Percentiles rank a stretch among this genome's conserved stretches.
Conservation (phyloP, 2,329 filamentous ascomycete genomes). For the Calonectria pseudoreteaudii region DNA sequence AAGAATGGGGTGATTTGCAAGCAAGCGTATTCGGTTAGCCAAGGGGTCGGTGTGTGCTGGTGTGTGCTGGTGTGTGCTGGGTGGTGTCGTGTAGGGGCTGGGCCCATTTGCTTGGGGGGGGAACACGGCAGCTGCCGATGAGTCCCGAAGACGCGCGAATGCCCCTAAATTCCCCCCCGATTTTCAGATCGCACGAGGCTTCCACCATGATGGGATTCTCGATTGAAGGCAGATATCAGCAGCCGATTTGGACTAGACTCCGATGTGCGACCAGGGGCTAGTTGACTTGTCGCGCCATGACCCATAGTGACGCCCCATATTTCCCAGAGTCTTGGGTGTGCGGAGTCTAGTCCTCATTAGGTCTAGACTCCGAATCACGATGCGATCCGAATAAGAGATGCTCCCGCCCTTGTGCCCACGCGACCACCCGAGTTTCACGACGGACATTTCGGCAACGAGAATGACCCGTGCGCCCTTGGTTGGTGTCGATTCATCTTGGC, state of each 20-base stretch:
- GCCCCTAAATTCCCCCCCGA: not conserved
- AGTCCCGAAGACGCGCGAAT: not conserved
- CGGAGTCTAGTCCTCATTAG: constrained; percentile 38
- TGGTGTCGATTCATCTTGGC: not conserved
- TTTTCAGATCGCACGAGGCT: not conserved
- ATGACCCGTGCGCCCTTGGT: not conserved
- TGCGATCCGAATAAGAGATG: constrained; percentile 16
- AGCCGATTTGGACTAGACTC: constrained; percentile 41
- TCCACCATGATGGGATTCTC: not conserved
- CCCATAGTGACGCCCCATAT: not conserved
- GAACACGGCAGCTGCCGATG: not conserved
- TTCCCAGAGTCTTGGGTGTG: constrained; percentile 2
- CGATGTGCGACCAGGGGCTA: constrained; percentile 21
- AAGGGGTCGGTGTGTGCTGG: not conserved
- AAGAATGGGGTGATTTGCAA: not conserved
- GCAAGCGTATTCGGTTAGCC: not conserved
- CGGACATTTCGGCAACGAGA: not conserved
- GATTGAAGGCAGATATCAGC: constrained; percentile 27
- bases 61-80: too few relatives aligned
- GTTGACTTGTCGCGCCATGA: not conserved
- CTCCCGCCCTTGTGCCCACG: constrained; percentile 17
- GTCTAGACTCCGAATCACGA: constrained; percentile 48
- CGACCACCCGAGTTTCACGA: not conserved
- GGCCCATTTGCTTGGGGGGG: not conserved
- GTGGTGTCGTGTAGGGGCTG: not conserved